Percentiles rank a stretch among this genome's conserved stretches.
Conservation (phyloP, 2,329 filamentous ascomycete genomes). For the Fusarium haematococcum region DNA sequence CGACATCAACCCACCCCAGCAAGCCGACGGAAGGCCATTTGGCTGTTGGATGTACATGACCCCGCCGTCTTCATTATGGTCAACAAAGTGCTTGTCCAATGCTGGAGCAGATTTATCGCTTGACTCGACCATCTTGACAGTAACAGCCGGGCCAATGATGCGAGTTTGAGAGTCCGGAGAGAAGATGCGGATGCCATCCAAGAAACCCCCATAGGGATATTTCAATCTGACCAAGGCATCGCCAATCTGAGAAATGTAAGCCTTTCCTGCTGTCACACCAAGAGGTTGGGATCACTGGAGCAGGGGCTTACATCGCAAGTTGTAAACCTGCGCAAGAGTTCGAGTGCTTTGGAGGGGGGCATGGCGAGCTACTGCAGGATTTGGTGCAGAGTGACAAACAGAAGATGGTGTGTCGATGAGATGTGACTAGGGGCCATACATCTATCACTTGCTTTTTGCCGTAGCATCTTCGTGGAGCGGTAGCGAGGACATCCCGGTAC, state of each 20-base stretch:
- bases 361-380: neutral
- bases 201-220: constrained; percentile 43
- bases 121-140: constrained; percentile 46
- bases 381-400: neutral
- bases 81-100: constrained; percentile 45
- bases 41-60: constrained; percentile 49
- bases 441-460: neutral
- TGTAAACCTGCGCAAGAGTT: neutral
- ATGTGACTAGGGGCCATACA: neutral
- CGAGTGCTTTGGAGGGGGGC: neutral
- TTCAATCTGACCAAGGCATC: constrained; percentile 47
- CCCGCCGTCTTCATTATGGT: constrained; percentile 37
- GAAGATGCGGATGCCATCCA: constrained; percentile 41
- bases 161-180: constrained; percentile 31
- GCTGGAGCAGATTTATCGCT: constrained; percentile 41
- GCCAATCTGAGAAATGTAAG: constrained; percentile 24
- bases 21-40: constrained; percentile 41
- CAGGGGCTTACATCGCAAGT: neutral
- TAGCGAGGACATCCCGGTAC: neutral
- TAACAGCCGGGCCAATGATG: constrained; percentile 45
- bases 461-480: neutral
- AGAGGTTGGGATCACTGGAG: neutral
- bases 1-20: constrained; percentile 48
- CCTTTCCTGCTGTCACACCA: neutral
- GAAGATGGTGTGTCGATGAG: neutral